Evolutionary conservation across 2,329 filamentous ascomycete genomes (phyloP).

Genomic region (Fusarium beomiforme): DNA sequence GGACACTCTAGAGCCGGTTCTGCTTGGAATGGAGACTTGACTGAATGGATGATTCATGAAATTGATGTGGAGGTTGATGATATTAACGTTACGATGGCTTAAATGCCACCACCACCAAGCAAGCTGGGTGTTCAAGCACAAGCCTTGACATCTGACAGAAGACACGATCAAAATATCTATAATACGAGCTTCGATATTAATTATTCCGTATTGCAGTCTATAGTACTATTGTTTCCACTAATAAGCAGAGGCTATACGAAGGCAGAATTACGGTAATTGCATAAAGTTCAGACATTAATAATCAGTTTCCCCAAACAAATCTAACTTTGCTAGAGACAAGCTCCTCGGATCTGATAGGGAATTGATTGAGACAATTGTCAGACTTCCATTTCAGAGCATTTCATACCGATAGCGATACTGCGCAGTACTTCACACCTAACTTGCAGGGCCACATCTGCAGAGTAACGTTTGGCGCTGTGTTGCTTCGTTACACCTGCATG

Average conservation of each 20-base stretch:
- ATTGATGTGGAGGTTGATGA: conserved; percentile 11
- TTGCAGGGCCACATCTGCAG: conserved; percentile 22
- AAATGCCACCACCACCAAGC: background rate
- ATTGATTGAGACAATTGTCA: conserved; percentile 5
- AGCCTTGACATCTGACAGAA: conserved; percentile 6
- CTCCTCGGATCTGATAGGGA: background rate
- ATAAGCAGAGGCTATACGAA: background rate
- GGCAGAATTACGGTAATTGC: background rate
- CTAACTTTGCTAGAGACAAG: background rate
- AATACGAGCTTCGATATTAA: background rate
- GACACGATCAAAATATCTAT: background rate
- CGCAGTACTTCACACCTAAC: background rate
- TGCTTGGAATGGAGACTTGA: background rate
- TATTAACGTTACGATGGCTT: conserved; percentile 30
- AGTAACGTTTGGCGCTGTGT: conserved; percentile 29
- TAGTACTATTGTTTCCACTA: background rate
- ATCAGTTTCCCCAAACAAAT: background rate
- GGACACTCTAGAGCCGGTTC: background rate
- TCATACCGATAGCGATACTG: background rate
- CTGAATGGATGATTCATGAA: conserved; percentile 36
- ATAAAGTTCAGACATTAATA: background rate
- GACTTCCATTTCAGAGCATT: background rate
- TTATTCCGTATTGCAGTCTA: background rate
- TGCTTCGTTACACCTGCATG: conserved; percentile 36
- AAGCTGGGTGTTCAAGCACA: background rate